Conservation (phyloP, 2,329 filamentous ascomycete genomes). For the Fusarium anguioides region DNA sequence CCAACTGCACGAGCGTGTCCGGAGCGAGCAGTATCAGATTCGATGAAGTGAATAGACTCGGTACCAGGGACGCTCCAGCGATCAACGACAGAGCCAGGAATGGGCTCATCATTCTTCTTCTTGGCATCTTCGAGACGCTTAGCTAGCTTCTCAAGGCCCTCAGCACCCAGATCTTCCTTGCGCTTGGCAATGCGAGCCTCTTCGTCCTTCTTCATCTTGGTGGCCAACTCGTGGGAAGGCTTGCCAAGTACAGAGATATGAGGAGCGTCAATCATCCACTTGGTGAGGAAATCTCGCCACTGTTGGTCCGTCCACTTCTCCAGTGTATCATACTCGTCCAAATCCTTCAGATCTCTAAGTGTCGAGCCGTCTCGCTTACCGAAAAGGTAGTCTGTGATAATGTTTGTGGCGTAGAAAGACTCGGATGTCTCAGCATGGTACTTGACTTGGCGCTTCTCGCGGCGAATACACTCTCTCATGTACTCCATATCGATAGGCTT, state of each 20-base stretch:
- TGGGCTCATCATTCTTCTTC: constrained; percentile 86
- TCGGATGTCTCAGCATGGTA: constrained; percentile 85
- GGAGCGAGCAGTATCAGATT: constrained; percentile 84
- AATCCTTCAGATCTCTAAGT: constrained; percentile 67
- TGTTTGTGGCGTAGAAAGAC: constrained; percentile 82
- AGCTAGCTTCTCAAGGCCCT: constrained; percentile 80
- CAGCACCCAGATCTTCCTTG: constrained; percentile 81
- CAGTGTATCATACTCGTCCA: constrained; percentile 73
- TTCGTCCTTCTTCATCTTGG: constrained; percentile 84
- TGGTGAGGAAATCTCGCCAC: constrained; percentile 84
- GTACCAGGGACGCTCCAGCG: constrained; percentile 84
- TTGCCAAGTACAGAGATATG: constrained; percentile 91
- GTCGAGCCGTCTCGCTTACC: constrained; percentile 86
- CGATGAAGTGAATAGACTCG: constrained; percentile 94
- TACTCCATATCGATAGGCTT: constrained; percentile 91
- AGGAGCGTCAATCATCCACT: constrained; percentile 85
- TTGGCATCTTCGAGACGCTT: constrained; percentile 85
- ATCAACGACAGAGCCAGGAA: constrained; percentile 84
- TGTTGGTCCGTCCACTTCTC: constrained; percentile 84
- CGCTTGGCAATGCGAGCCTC: constrained; percentile 81
- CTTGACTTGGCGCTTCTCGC: constrained; percentile 84
- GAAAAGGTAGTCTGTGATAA: constrained; percentile 94
- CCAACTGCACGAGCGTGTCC: constrained; percentile 81
- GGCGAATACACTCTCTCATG: constrained; percentile 84
- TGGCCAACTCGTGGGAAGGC: constrained; percentile 82